A percentile compares a stretch with the other conserved stretches of the same genome.
These are phyloP conservation scores for Yarrowia sp. DNA, from an alignment of 805 yeast genomes.

Conservation along the genomic window DNA sequence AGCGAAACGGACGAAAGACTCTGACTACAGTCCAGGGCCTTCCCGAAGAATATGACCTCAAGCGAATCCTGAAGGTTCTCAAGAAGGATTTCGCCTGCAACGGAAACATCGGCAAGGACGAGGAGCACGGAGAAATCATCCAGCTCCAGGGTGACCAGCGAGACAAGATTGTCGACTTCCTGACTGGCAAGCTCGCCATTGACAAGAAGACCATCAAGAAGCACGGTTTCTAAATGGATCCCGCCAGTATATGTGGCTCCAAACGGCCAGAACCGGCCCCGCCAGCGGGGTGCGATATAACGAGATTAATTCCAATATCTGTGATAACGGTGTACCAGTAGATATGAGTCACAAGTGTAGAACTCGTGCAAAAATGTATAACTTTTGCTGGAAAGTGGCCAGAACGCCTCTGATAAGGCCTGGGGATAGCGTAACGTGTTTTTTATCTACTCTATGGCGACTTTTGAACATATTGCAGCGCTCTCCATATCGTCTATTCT, in stretches of 20 bases:
- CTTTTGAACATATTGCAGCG: slow-evolving; percentile 1
- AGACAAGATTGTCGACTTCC: slow-evolving; percentile 89
- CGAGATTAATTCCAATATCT: slow-evolving; percentile 26
- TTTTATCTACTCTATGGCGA: background rate
- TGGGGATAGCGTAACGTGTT: too few relatives aligned
- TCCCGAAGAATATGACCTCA: slow-evolving; percentile 90
- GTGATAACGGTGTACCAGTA: background rate
- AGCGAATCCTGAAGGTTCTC: slow-evolving; percentile 86
- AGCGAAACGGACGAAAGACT: slow-evolving; percentile 98
- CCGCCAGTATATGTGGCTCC: slow-evolving; percentile 26
- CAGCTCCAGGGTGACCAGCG: slow-evolving; percentile 99
- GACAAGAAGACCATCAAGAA: slow-evolving; percentile 96
- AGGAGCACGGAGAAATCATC: slow-evolving; percentile 92
- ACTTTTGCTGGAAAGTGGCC: background rate
- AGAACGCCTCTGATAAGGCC: background rate
- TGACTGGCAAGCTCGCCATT: slow-evolving; percentile 79
- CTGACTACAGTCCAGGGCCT: slow-evolving; percentile 98
- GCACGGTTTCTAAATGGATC: slow-evolving; percentile 78
- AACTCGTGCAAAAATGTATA: background rate
- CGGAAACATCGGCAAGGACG: slow-evolving; percentile 96
- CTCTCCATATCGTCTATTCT: background rate
- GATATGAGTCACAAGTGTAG: background rate
- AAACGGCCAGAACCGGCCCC: slow-evolving; percentile 3
- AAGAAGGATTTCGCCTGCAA: slow-evolving; percentile 99
- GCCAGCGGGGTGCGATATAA: slow-evolving; percentile 19